Evolutionary conservation across 257 asterid species (phyloP), one percentile per base, ranked within the genome.

Genomic region (Penstemon barbatus): DNA sequence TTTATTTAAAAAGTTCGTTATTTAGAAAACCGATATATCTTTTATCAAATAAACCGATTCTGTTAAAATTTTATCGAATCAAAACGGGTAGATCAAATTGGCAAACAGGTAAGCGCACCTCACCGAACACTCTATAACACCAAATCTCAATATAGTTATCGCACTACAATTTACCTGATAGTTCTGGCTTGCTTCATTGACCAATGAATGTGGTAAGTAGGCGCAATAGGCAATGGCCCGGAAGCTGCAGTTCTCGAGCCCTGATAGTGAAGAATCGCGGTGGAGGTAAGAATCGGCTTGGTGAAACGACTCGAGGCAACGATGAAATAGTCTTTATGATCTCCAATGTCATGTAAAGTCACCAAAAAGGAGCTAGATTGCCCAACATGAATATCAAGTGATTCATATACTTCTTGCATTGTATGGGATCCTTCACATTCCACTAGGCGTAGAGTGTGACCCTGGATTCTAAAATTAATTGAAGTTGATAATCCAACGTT

Each of bases 351-450:
- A 7, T 71, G 39, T 56, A 84, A 25, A 6, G 87, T 79, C 9
- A 89, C 89, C 25, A 87, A 55, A 72, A 92, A 77, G 4, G 97
- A 73, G 63, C 86, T 71, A 18, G 97, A 87, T 76, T 92, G 98
- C 5, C 98, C 98, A 0, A 78, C 89, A 10, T 89, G 96, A 75
- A 92, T 57, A 66, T 92, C 98, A 3, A 92, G 75, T 0, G 98
- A 87, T 5, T 81, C 94, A 61, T 86, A 89, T 0, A 12, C 64
- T 48, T 80, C 86, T 44, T 87, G 97, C 74, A 73, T 18, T 0
- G 94, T 84, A 73, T 89, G 96, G 0, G 94, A 77, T 15, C 98
- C 97, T 78, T 92, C 96, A n/a, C 83, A 83, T 78, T 89, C 98
- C 25, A 92, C 92, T 41, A 92, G 77, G n/a, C 0, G 62, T 45